Base-by-base conservation (phyloP, 352 stramenopile species). In the Phytophthora foliorum region DNA sequence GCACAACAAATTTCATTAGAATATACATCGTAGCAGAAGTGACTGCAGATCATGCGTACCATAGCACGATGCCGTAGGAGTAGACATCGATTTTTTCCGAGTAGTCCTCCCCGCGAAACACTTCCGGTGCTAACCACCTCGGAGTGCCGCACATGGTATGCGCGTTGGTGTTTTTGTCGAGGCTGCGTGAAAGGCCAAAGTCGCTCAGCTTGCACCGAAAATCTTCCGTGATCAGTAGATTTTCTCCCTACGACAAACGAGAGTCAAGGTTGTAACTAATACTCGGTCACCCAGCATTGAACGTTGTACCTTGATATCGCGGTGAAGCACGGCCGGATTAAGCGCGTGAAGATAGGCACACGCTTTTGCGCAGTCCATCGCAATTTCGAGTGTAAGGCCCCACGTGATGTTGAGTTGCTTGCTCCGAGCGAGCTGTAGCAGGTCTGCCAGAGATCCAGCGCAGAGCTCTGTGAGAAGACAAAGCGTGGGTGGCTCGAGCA, bases 51-150 rank as follows among this genome's bases (percentile, higher is more conserved):
- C 4, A 36, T 51, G n/a, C 55, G 13, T 64, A 92, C 86, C 87
- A 94, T 48, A 95, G 71, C 29, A 95, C 88, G 51, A 95, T 92
- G 61, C 84, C 81, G 63, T 92, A 93, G 27, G 85, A 93, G 67
- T 95, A 93, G 3, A 95, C 63, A 51, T 95, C 87, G 29, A 95
- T 91, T 73, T 95, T 95, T 57, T 95, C 87, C 36, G 84, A 91
- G 70, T 93, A 95, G 34, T 90, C 82, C 45, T 95, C 85, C 34
- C 87, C 87, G 25, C 85, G 83, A 44, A 93, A 95, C n/a, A 95
- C 84, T 66, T 95, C 87, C 27, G 87, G 87, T 22, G 87, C 87
- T 53, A 93, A 76, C 87, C 87, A 95, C 5, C 85, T 76, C 9
- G 85, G 85, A 4, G 87, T 95, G 6, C 87, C 87, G 39, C 85